These are phyloP conservation scores for Epichloe sp. DNA, from an alignment of 2,329 filamentous ascomycete species.

Conservation along the genomic window DNA sequence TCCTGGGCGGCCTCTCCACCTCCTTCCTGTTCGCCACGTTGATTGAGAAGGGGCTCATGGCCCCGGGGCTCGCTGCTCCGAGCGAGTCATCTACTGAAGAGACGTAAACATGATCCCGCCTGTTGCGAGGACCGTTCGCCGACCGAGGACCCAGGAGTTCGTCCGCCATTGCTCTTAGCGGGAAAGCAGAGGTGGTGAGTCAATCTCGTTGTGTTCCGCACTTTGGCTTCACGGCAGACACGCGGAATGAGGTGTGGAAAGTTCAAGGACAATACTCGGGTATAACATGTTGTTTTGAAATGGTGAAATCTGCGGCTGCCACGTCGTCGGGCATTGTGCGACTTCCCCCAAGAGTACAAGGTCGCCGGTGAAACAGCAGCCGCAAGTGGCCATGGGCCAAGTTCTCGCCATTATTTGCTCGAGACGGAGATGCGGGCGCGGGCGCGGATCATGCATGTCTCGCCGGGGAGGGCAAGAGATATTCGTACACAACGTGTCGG, in stretches of 20 bases:
- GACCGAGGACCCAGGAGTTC: background rate
- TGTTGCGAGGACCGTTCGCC: background rate
- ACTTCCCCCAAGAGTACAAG: too few relatives aligned
- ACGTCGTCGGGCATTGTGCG: too few relatives aligned
- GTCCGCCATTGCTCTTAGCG: background rate
- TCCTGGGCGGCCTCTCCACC: conserved; percentile 15
- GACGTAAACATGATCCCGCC: background rate
- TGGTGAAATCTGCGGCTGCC: too few relatives aligned
- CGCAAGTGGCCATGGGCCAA: too few relatives aligned
- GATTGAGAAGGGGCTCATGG: conserved; percentile 1
- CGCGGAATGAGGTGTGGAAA: too few relatives aligned
- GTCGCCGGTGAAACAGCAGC: too few relatives aligned
- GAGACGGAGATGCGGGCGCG: background rate
- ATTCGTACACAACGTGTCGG: too few relatives aligned
- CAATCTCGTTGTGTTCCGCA: too few relatives aligned
- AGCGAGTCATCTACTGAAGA: background rate
- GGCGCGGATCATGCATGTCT: background rate
- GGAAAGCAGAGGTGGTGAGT: too few relatives aligned
- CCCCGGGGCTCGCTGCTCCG: background rate
- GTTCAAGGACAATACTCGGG: too few relatives aligned
- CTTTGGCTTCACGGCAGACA: too few relatives aligned
- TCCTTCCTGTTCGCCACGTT: background rate
- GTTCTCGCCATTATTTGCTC: background rate
- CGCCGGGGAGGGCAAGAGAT: background rate
- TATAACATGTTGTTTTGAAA: too few relatives aligned